Conservation (phyloP, 257 asterid genomes). For the Eustoma russellianum region DNA sequence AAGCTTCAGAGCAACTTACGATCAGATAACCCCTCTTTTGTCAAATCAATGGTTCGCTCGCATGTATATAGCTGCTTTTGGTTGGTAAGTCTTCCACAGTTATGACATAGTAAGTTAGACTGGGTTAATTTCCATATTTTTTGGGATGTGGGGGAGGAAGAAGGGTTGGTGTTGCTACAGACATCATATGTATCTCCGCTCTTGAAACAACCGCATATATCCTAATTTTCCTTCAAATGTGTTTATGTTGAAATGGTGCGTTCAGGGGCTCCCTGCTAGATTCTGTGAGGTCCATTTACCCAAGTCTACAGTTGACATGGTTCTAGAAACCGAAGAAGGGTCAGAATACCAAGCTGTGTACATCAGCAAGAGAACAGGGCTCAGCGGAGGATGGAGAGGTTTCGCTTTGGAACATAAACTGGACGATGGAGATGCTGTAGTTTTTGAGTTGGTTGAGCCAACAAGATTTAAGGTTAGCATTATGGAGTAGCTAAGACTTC, state of each 20-base stretch:
- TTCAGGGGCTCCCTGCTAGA: slow-evolving; percentile 63
- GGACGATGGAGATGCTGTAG: slow-evolving; percentile 84
- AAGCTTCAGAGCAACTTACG: slow-evolving; percentile 52
- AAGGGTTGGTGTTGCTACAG: no score
- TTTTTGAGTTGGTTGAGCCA: slow-evolving; percentile 64
- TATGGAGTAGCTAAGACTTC: no score
- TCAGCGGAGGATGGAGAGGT: slow-evolving; percentile 98
- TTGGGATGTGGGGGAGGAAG: not conserved
- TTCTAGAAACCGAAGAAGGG: slow-evolving; percentile 56
- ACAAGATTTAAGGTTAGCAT: slow-evolving; percentile 64
- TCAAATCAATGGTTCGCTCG: slow-evolving; percentile 82
- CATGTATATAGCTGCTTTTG: slow-evolving; percentile 96
- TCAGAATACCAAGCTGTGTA: slow-evolving; percentile 45
- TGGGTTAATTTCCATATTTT: no score
- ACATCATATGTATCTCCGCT: no score
- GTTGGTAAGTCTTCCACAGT: slow-evolving; percentile 53
- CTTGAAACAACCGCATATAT: no score
- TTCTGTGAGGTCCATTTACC: slow-evolving; percentile 66
- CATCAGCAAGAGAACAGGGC: slow-evolving; percentile 63
- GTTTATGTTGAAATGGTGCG: not conserved
- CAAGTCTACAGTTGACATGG: slow-evolving; percentile 40
- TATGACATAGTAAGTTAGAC: no score
- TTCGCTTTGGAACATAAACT: slow-evolving; percentile 75
- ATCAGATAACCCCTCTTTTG: slow-evolving; percentile 50
- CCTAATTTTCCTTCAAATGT: not conserved